Conservation (phyloP, 73 alveolate genomes). For the Paramecium primaurelia region DNA sequence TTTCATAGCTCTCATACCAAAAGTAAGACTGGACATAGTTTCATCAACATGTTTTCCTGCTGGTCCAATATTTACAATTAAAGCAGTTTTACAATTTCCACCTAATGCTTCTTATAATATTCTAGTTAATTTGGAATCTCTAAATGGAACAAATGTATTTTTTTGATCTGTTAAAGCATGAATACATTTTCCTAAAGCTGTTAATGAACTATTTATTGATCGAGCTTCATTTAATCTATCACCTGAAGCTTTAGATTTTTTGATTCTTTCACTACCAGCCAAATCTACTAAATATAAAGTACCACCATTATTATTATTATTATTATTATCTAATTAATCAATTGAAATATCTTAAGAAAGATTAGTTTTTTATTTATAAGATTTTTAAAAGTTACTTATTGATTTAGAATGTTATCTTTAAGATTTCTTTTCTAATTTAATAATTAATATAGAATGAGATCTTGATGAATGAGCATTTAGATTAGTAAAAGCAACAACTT, state of each 20-base stretch:
- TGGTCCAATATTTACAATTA: slow-evolving; percentile 97
- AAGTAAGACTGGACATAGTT: slow-evolving; percentile 78
- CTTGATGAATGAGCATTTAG: slow-evolving; percentile 83
- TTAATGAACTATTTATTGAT: slow-evolving; percentile 75
- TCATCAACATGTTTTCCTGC: slow-evolving; percentile 87
- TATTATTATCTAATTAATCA: background rate
- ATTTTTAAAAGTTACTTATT: slow-evolving; percentile 61
- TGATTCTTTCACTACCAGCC: slow-evolving; percentile 98
- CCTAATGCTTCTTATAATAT: slow-evolving; percentile 89
- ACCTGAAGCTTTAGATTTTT: slow-evolving; percentile 80
- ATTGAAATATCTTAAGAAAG: background rate
- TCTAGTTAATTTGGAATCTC: slow-evolving; percentile 88
- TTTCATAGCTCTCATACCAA: slow-evolving; percentile 95
- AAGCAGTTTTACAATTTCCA: slow-evolving; percentile 93
- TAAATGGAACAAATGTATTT: slow-evolving; percentile 69
- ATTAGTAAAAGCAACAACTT: slow-evolving; percentile 85
- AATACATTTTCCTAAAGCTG: slow-evolving; percentile 89
- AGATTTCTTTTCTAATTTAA: slow-evolving; percentile 72
- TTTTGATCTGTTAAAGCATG: slow-evolving; percentile 72
- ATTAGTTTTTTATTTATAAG: background rate
- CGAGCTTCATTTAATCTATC: slow-evolving; percentile 88
- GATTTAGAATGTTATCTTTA: slow-evolving; percentile 46
- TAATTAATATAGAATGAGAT: slow-evolving; percentile 89
- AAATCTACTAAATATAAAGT: slow-evolving; percentile 89
- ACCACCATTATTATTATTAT: slow-evolving; percentile 34